These are phyloP conservation scores for Cynara cardunculus DNA, from an alignment of 129 eudicot species.

Conservation along the genomic window DNA sequence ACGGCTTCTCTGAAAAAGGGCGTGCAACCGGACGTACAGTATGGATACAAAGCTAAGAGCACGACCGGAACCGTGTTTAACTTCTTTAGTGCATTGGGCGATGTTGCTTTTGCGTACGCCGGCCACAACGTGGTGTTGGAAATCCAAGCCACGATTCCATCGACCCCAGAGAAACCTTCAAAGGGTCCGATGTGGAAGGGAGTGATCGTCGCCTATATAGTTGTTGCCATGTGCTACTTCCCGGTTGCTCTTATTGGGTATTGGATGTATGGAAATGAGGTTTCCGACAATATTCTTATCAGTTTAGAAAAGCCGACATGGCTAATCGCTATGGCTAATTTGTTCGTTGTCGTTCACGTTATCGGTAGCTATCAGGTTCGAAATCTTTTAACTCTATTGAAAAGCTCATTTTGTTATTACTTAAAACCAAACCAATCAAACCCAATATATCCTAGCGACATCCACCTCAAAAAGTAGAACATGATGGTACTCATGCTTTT, in stretches of 20 bases:
- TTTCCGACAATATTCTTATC: slow-evolving; percentile 46
- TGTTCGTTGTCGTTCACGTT: slow-evolving; percentile 57
- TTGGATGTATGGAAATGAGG: slow-evolving; percentile 34
- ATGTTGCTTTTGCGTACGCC: slow-evolving; percentile 64
- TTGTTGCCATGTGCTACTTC: slow-evolving; percentile 59
- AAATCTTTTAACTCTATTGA: background rate
- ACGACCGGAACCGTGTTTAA: slow-evolving; percentile 43
- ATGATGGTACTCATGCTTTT: background rate
- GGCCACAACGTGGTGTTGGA: slow-evolving; percentile 72
- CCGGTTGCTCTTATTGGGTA: slow-evolving; percentile 66
- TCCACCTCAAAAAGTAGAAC: background rate
- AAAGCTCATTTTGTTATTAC: background rate
- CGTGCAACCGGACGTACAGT: slow-evolving; percentile 39
- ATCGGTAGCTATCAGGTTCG: slow-evolving; percentile 68
- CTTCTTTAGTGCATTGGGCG: slow-evolving; percentile 60
- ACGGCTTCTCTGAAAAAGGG: slow-evolving; percentile 35
- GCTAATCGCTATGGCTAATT: slow-evolving; percentile 61
- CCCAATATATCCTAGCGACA: background rate
- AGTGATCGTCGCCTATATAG: slow-evolving; percentile 57
- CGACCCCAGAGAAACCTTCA: slow-evolving; percentile 66
- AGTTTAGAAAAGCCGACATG: slow-evolving; percentile 43
- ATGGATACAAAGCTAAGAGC: slow-evolving; percentile 34
- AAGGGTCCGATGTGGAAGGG: slow-evolving; percentile 74
- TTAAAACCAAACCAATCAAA: background rate
- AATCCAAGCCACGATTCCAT: slow-evolving; percentile 67